Percentiles rank a stretch among this genome's conserved stretches.
These are phyloP conservation scores for Nannizziopsis arthrosporioides DNA, from an alignment of 2,329 filamentous ascomycete species.

Conservation along the genomic window DNA sequence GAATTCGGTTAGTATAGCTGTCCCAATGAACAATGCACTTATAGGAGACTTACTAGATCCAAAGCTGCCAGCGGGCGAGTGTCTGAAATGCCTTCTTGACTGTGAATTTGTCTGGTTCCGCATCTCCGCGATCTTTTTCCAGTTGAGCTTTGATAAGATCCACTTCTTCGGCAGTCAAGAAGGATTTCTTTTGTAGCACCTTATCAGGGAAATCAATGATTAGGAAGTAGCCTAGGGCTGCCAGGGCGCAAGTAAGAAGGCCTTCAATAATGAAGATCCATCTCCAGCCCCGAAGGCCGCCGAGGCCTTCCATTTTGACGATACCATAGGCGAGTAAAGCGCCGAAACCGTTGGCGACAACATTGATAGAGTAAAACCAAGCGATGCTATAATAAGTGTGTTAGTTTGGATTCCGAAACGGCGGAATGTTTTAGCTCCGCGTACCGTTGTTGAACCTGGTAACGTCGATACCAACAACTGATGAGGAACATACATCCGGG, in stretches of 20 bases:
- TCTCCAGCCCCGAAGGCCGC: conserved; percentile 38
- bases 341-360: conserved; percentile 37
- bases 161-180: conserved; percentile 31
- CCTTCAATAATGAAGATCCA: conserved; percentile 47
- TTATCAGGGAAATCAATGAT: conserved; percentile 29
- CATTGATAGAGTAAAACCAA: conserved; percentile 40
- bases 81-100: conserved; percentile 27
- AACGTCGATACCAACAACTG: conserved; percentile 50
- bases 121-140: conserved; percentile 43
- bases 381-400: conserved; percentile 23
- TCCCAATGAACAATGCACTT: not conserved
- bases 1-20: not conserved
- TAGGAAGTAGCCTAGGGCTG: conserved; percentile 21
- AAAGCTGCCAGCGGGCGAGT: conserved; percentile 9
- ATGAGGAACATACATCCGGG: conserved; percentile 55
- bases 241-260: conserved; percentile 19
- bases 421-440: conserved; percentile 8
- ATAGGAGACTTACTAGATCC: conserved; percentile 10
- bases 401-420: not conserved
- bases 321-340: conserved; percentile 36
- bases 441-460: conserved; percentile 30
- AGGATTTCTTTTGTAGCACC: conserved; percentile 20
- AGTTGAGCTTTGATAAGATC: conserved; percentile 41
- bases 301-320: conserved; percentile 33
- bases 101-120: conserved; percentile 37